Evolutionary conservation across 306 rosid species (phyloP), one percentile per base, ranked within the genome.

Genomic region (Cajanus cajan): DNA sequence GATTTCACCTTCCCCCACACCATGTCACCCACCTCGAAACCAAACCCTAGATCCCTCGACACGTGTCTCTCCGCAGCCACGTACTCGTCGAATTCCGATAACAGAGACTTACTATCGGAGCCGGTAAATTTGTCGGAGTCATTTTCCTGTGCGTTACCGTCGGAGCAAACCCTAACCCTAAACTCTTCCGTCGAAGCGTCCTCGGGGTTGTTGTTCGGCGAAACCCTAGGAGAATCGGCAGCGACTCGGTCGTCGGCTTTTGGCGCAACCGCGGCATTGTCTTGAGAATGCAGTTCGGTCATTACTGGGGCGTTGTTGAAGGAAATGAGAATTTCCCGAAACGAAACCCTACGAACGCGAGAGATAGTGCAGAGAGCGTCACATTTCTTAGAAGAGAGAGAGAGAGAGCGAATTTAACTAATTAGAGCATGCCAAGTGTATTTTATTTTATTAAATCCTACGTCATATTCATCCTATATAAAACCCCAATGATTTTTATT

Each of bases 1-100:
- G 99, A 96, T 63, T 96, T 96, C 59, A 96, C 99, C 89, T 93
- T 96, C 11, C 97, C 99, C 99, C 99, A 96, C 1, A 96, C 97
- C 94, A 96, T 69, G 71, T 96, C 99, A 8, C 98, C 99, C 4
- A 88, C 84, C 79, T 96, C 97, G 31, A 90, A 85, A 50, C 97
- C 98, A 55, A 73, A 83, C 22, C 90, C 90, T 55, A 85, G 51
- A 25, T 75, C 55, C 47, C 65, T 44, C 18, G 48, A 16, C 10
- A n/a, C 40, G 41, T 82, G 88, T 28, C 85, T 85, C 83, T 90
- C 97, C n/a, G 86, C 82, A 0, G 97, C 95, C 4, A 90, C 97
- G 76, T 70, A 94, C 16, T 87, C 95, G 37, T 94, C 98, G 22
- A 94, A 94, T 77, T 92, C 97, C 0, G 89, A 76, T 47, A 95